Evolutionary conservation across 2,329 filamentous ascomycete genomes (phyloP).

Genomic region (Curvularia lunata): DNA sequence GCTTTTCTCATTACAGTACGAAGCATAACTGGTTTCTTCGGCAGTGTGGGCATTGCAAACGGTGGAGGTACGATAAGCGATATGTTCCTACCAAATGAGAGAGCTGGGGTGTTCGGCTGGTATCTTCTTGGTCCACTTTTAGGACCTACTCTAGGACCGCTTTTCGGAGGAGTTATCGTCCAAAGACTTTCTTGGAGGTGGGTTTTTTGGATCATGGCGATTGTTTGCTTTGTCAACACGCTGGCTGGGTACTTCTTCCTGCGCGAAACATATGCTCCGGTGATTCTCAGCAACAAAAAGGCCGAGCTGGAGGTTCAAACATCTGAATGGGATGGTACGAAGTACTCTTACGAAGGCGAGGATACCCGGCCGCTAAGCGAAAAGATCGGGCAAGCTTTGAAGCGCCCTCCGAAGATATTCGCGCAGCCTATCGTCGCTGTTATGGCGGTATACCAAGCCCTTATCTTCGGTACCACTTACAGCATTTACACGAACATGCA

Average conservation of each 20-base stretch:
- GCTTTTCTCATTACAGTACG: constrained; percentile 53
- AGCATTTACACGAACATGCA: constrained; percentile 58
- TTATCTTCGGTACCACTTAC: constrained; percentile 58
- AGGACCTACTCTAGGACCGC: constrained; percentile 52
- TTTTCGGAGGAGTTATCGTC: constrained; percentile 55
- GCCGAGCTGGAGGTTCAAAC: constrained; percentile 41
- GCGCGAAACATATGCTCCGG: constrained; percentile 54
- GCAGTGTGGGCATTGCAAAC: constrained; percentile 58
- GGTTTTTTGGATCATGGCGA: constrained; percentile 57
- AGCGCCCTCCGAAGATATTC: constrained; percentile 53
- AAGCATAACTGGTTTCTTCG: constrained; percentile 58
- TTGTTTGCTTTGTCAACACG: constrained; percentile 53
- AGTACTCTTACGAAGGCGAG: constrained; percentile 53
- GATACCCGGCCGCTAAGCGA: constrained; percentile 47
- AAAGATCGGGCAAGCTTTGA: constrained; percentile 49
- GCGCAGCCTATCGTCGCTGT: constrained; percentile 55
- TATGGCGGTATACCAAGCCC: constrained; percentile 56
- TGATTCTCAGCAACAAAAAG: constrained; percentile 49
- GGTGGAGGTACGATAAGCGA: constrained; percentile 60
- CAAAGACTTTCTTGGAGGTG: constrained; percentile 56
- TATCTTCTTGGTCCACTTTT: constrained; percentile 55
- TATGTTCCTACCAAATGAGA: constrained; percentile 56
- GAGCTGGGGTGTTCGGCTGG: constrained; percentile 56
- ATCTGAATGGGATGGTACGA: constrained; percentile 30
- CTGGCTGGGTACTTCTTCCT: constrained; percentile 53